Conservation (phyloP, 352 stramenopile genomes). For the Phytophthora fragariae region DNA sequence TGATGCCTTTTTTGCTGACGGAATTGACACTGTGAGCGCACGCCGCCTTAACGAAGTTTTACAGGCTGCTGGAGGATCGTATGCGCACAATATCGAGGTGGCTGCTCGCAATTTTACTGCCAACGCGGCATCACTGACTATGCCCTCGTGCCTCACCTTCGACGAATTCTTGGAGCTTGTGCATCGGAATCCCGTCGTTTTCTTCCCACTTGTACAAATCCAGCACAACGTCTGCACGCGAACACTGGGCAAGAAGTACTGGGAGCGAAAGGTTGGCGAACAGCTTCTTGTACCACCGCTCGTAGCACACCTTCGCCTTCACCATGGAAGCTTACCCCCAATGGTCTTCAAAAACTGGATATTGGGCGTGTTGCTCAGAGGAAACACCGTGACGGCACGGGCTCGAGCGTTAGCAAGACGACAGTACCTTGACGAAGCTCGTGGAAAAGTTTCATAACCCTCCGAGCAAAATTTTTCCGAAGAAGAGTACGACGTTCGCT, state of each 20-base stretch:
- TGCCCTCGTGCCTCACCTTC: constrained; percentile 39
- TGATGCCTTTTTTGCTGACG: constrained; percentile 32
- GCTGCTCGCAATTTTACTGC: constrained; percentile 43
- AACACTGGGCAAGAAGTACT: constrained; percentile 52
- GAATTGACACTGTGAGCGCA: constrained; percentile 32
- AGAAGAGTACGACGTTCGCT: too few relatives aligned
- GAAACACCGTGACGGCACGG: constrained; percentile 31
- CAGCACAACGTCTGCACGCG: constrained; percentile 48
- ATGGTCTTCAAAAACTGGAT: constrained; percentile 46
- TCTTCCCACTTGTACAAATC: constrained; percentile 58
- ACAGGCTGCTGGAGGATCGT: constrained; percentile 42
- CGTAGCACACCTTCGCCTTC: constrained; percentile 44
- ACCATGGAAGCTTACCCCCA: constrained; percentile 40
- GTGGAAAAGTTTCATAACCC: neutral
- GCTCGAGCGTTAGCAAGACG: constrained; percentile 38
- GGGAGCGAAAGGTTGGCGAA: constrained; percentile 47
- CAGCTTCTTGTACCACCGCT: constrained; percentile 41
- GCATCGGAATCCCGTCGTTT: constrained; percentile 46
- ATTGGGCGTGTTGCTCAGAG: constrained; percentile 28
- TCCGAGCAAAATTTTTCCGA: neutral
- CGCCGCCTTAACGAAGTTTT: constrained; percentile 47
- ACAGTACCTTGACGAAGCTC: constrained; percentile 31
- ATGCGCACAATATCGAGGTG: constrained; percentile 48
- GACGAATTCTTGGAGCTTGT: constrained; percentile 43
- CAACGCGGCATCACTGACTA: constrained; percentile 15